These are phyloP conservation scores for Sclerotinia glacialis DNA, from an alignment of 2,329 filamentous ascomycete genomes.

Conservation along the genomic window DNA sequence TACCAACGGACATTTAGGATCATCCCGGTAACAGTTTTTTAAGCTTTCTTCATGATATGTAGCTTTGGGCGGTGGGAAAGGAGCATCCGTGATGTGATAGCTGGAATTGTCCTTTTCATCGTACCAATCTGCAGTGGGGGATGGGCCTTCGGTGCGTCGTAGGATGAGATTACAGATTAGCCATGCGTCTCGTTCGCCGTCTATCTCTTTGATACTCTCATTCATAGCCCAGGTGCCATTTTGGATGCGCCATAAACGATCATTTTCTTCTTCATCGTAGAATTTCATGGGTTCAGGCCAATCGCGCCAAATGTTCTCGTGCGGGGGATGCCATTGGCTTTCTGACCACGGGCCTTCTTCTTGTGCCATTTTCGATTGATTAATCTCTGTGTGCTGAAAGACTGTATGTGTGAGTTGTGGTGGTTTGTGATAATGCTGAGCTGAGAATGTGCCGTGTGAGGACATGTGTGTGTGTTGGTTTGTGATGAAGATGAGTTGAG, in stretches of 20 bases:
- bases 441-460: too few relatives aligned
- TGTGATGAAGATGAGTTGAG: not conserved
- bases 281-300: rapidly evolving
- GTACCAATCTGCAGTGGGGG: not conserved
- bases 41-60: not conserved
- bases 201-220: not conserved
- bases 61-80: not conserved
- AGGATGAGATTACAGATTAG: not conserved
- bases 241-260: rapidly evolving
- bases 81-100: not conserved
- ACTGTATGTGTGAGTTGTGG: not conserved
- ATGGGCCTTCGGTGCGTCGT: not conserved
- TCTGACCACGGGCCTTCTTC: not conserved
- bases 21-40: not conserved
- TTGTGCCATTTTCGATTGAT: not conserved
- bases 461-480: not conserved
- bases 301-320: not conserved
- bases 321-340: not conserved
- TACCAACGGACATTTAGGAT: not conserved
- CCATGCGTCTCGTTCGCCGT: not conserved
- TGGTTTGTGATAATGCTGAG: not conserved
- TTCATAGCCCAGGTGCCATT: not conserved
- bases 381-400: not conserved
- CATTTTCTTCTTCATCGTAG: not conserved
- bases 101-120: constrained; percentile 3